phyloP scores from a whole-genome alignment of 768 basidiomycete species.

The Serendipita sp. region DNA sequence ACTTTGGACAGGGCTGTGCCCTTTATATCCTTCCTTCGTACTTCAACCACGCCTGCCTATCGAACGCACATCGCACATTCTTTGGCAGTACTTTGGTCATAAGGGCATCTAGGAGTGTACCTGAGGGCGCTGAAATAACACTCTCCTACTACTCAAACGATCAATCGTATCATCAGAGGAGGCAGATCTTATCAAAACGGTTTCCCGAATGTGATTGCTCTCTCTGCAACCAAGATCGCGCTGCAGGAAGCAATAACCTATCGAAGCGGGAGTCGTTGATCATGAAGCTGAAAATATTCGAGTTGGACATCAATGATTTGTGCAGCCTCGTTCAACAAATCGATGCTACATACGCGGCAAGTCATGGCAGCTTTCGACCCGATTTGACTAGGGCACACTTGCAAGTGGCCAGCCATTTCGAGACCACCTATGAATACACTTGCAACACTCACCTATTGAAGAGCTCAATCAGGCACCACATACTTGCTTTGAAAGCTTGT shows the following conservation, averaged over 20 bases:
- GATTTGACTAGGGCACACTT: background rate
- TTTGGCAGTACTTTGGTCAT: slow-evolving; percentile 21
- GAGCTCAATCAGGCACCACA: background rate
- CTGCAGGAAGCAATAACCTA: background rate
- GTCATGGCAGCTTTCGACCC: background rate
- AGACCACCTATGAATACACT: too few species aligned
- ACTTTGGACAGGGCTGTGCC: slow-evolving; percentile 12
- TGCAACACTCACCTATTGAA: too few species aligned
- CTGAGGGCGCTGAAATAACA: slow-evolving; percentile 18
- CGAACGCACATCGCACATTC: slow-evolving; percentile 16
- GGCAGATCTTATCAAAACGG: background rate
- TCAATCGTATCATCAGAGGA: background rate
- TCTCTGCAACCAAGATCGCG: background rate
- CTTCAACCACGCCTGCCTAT: slow-evolving; percentile 23
- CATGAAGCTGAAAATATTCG: background rate
- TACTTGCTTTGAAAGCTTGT: background rate
- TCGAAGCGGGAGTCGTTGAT: background rate
- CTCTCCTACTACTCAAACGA: slow-evolving; percentile 10
- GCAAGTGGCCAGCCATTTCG: background rate
- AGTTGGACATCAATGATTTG: background rate
- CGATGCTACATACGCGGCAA: background rate
- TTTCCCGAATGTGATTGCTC: slow-evolving; percentile 1
- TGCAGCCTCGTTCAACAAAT: background rate
- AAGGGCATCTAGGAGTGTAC: slow-evolving; percentile 16
- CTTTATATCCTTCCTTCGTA: slow-evolving; percentile 21